Base-by-base conservation (phyloP, 352 stramenopile genomes). In the Globisporangium nagaii region DNA sequence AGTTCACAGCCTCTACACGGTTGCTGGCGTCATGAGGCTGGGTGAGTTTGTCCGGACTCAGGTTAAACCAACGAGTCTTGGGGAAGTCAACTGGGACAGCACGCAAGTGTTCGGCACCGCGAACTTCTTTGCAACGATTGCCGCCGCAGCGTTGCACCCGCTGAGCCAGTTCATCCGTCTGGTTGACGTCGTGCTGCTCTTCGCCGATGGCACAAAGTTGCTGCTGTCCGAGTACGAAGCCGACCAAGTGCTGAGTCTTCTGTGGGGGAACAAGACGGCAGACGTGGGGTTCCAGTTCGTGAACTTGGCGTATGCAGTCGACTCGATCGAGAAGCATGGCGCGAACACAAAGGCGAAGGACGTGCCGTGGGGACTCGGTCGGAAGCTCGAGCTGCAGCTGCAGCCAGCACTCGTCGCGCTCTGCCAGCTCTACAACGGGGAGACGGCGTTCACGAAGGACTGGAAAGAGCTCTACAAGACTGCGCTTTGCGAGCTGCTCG, bases 371-470 rank as follows among this genome's bases (percentile, higher is more conserved):
- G 34, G n/a, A n/a, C n/a, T n/a, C n/a, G n/a, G n/a, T n/a, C n/a
- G n/a, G n/a, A n/a, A n/a, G n/a, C n/a, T n/a, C n/a, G n/a, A n/a
- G n/a, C n/a, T n/a, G n/a, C n/a, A n/a, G n/a, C n/a, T n/a, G n/a
- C n/a, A n/a, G n/a, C n/a, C n/a, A n/a, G n/a, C n/a, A n/a, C n/a
- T n/a, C n/a, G n/a, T n/a, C n/a, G n/a, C 42, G 35, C 46, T 58
- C 2, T 79, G 66, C 19, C 46, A 64, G 12, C 6, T 79, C 11
- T 71, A 52, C 50, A 79, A 79, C 42, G 70, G 66, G 2, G 66
- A 79, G 19, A 70, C 67, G 9, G 63, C 55, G 51, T n/a, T 76
- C 12, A 75, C 66, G 3, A 78, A 45, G 46, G 68, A 65, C 56
- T 72, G 58, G 45, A 64, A 80, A n/a, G n/a, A n/a, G n/a, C n/a